A percentile compares a stretch with the other conserved stretches of the same genome.
These are phyloP conservation scores for Dipteronia sinensis DNA, from an alignment of 345 rosid species.

Conservation along the genomic window DNA sequence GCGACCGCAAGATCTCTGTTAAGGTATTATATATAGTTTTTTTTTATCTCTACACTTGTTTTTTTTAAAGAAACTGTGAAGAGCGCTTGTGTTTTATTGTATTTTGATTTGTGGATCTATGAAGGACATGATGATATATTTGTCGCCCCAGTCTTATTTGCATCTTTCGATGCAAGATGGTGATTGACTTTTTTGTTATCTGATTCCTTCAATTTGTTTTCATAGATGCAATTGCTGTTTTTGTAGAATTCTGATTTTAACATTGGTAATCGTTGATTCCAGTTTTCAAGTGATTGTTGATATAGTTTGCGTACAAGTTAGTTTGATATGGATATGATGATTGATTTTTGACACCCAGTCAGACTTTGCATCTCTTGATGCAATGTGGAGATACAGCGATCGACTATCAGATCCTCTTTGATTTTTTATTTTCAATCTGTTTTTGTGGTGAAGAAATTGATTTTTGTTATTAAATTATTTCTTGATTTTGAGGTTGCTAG, in stretches of 20 bases:
- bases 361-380: constrained; percentile 41
- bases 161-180: constrained; percentile 57
- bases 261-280: not conserved
- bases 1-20: constrained; percentile 75
- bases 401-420: constrained; percentile 44
- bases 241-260: too few species aligned
- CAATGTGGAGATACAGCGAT: constrained; percentile 33
- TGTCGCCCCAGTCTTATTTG: constrained; percentile 98
- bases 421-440: not conserved
- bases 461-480: too few species aligned
- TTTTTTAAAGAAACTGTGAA: too few species aligned
- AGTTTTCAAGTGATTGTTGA: not conserved
- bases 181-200: constrained; percentile 65
- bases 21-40: constrained; percentile 43
- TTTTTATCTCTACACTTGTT: too few species aligned
- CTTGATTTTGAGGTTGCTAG: not conserved
- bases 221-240: too few species aligned
- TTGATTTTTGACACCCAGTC: constrained; percentile 64
- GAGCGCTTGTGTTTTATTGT: not conserved
- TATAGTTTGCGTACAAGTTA: not conserved
- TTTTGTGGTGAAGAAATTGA: too few species aligned
- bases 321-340: constrained; percentile 35
- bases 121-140: constrained; percentile 59
- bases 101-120: not conserved
- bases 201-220: constrained; percentile 32